Conservation (phyloP, 305 asterid genomes). For the Fraxinus paxiana region DNA sequence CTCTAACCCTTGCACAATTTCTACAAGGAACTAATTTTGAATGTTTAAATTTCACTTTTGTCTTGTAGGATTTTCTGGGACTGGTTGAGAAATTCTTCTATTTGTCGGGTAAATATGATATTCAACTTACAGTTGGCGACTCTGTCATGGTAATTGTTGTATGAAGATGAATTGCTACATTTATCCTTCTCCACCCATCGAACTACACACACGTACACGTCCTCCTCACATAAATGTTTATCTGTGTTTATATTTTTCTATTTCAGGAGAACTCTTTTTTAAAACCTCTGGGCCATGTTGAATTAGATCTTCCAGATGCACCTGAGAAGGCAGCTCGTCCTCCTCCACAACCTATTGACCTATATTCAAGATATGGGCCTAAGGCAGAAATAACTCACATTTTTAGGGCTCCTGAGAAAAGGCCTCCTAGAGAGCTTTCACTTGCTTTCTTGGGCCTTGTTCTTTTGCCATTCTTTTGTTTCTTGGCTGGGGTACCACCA, state of each 20-base stretch:
- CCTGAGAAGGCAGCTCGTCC: slow-evolving; percentile 94
- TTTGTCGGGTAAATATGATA: slow-evolving; percentile 75
- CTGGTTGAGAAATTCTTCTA: slow-evolving; percentile 85
- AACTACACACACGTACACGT: background rate
- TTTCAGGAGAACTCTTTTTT: slow-evolving; percentile 89
- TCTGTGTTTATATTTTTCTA: slow-evolving; percentile 22
- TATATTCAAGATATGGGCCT: slow-evolving; percentile 70
- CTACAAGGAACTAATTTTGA: slow-evolving; percentile 1
- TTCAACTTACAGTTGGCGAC: slow-evolving; percentile 88
- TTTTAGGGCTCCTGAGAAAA: slow-evolving; percentile 79
- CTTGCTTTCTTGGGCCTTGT: slow-evolving; percentile 72
- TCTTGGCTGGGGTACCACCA: slow-evolving; percentile 71
- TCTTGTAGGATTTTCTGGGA: slow-evolving; percentile 88
- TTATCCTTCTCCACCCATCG: background rate
- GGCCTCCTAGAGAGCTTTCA: slow-evolving; percentile 78
- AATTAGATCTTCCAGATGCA: slow-evolving; percentile 82
- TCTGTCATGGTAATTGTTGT: slow-evolving; percentile 59
- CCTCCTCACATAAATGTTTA: too few relatives aligned
- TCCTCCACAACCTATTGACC: slow-evolving; percentile 68
- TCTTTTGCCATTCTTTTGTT: slow-evolving; percentile 69
- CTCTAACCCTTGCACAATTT: background rate
- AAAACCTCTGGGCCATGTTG: slow-evolving; percentile 66
- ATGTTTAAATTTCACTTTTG: too few relatives aligned
- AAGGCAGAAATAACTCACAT: slow-evolving; percentile 87
- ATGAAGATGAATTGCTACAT: slow-evolving; percentile 5